A percentile compares a stretch with the other conserved stretches of the same genome.
phyloP scores from a whole-genome alignment of 768 basidiomycete species.

The Boletus reticuloceps region DNA sequence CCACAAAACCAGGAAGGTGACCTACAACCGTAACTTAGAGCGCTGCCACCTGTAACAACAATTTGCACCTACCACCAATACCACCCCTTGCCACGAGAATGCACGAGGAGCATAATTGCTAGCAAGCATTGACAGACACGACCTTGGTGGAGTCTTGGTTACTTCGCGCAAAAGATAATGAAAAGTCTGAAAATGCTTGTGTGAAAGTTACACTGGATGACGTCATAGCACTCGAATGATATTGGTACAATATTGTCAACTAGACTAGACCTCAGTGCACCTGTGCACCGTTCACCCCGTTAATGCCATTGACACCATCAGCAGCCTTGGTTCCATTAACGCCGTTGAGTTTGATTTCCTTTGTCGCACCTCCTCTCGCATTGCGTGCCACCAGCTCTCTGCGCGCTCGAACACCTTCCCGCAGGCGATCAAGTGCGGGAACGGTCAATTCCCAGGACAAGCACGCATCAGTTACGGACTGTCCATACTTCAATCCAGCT shows the following conservation, averaged over 20 bases:
- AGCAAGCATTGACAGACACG: background rate
- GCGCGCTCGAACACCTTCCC: conserved; percentile 84
- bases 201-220: background rate
- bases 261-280: background rate
- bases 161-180: background rate
- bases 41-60: background rate
- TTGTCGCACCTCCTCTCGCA: conserved; percentile 9
- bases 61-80: conserved; percentile 7
- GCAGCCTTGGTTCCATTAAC: conserved; percentile 10
- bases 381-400: conserved; percentile 45
- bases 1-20: conserved; percentile 14
- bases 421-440: conserved; percentile 74
- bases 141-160: background rate
- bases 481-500: conserved; percentile 72
- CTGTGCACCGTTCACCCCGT: conserved; percentile 19
- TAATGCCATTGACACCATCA: conserved; percentile 18
- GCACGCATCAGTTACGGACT: conserved; percentile 87
- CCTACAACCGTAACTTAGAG: conserved; percentile 2
- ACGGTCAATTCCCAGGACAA: conserved; percentile 89
- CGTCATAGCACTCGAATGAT: background rate
- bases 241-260: too few species aligned
- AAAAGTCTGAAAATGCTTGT: background rate
- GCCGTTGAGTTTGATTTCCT: conserved; percentile 13
- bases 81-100: background rate
- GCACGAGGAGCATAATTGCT: background rate